Base-by-base conservation (phyloP, 106 monocot species). In the Allium cepa region DNA sequence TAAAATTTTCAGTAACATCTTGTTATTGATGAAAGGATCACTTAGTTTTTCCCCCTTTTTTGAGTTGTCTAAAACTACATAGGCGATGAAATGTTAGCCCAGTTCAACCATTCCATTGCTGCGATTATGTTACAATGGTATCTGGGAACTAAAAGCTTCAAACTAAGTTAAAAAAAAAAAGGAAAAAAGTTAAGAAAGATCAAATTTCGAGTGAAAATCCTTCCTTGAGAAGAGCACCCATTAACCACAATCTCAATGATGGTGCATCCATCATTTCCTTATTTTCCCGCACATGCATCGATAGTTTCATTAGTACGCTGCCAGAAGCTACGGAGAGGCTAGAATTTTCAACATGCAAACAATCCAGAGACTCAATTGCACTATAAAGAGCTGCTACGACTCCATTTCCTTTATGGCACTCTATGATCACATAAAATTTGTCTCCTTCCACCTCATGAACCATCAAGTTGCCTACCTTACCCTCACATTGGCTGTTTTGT, bases 281-380 rank as follows among this genome's bases (percentile, higher is more conserved):
- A 49, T 10, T 7, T 63, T 18, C 46, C 45, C 4, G 8, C 1
- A 46, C 46, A 36, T 46, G 16, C 13, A 46, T 17, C 12, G 9
- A 36, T 1, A 36, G 5, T 36, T 36, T 36, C 36, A 36, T 36
- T 36, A 4, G 36, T 3, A 36, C 5, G 36, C 36, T 36, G 36
- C 36, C 36, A 36, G 36, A 36, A 36, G 36, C 36, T 36, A 36
- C 36, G 36, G 72, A 60, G 55, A 88, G 51, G 57, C 64, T 76
- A 17, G 88, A 86, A 69, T 69, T 85, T 81, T 88, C 77, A 56
- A 79, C 9, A 3, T 67, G 57, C 55, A 88, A 76, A 63, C 78
- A 81, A 3, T 55, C 10, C 4, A 93, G 70, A 0, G 85, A 83
- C 36, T 85, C 88, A 7, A 88, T 60, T 22, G 88, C 83, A 8